Percentiles rank a stretch among this genome's conserved stretches.
Evolutionary conservation across 305 asterid genomes (phyloP).

Genomic region (Plantago coronopus): DNA sequence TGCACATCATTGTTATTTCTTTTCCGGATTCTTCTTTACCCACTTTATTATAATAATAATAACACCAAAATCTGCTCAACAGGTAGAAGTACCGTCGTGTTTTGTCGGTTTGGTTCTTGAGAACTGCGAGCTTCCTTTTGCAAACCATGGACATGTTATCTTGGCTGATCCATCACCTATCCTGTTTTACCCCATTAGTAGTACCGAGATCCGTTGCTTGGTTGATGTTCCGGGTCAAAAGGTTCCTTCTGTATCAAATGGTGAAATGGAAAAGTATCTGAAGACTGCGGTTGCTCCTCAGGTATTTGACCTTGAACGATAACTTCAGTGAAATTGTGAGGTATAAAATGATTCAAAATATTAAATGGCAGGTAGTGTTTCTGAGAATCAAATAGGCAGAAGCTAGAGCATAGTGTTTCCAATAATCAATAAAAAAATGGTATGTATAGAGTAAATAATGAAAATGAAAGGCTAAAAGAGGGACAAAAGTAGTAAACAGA

Average conservation of each 20-base stretch:
- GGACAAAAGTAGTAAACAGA: too few species aligned
- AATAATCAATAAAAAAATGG: too few species aligned
- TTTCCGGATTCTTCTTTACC: not conserved
- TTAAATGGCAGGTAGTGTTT: not conserved
- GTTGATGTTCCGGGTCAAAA: conserved; percentile 91
- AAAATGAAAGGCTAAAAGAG: too few species aligned
- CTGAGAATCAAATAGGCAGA: not conserved
- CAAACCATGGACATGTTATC: conserved; percentile 80
- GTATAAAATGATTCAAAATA: not conserved
- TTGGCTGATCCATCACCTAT: conserved; percentile 88
- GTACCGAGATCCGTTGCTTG: conserved; percentile 78
- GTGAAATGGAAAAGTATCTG: conserved; percentile 76
- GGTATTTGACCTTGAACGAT: conserved; percentile 31
- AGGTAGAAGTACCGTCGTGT: conserved; percentile 90
- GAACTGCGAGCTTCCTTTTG: conserved; percentile 71
- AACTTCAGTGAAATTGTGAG: too few species aligned
- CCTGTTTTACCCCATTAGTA: conserved; percentile 81
- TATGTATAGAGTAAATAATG: not conserved
- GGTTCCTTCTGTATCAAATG: conserved; percentile 73
- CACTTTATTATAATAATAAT: not conserved
- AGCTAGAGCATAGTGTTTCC: not conserved
- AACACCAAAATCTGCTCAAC: conserved; percentile 23
- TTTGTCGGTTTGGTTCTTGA: conserved; percentile 80
- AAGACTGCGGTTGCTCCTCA: conserved; percentile 78
- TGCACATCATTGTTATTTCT: not conserved